Evolutionary conservation across 2,329 filamentous ascomycete species (phyloP), one percentile per base, ranked within the genome.

Genomic region (Pseudocercospora cruenta): DNA sequence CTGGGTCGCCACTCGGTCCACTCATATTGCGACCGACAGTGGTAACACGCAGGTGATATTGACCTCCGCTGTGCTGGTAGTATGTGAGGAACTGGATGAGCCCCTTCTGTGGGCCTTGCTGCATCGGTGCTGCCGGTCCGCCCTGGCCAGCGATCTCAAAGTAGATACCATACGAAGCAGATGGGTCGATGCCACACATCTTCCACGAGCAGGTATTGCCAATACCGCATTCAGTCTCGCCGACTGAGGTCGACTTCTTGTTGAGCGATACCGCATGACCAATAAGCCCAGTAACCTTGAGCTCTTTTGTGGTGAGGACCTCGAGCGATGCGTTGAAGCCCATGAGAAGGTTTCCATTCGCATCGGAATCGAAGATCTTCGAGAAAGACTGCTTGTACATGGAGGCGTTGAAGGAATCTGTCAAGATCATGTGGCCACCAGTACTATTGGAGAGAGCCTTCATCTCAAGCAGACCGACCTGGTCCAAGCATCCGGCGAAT

Each of bases 351-450:
- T 97, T 97, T 71, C 97, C 95, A 66, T 96, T 91, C 1, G 87
- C 92, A 76, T 99, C 95, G 80, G 97, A 97, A 78, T 99, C 95
- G 76, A 99, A 99, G 19, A 99, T 90, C 66, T 96, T 91, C 60
- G 96, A 91, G 76, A 99, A 99, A 0, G 95, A 98, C 78, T 99
- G 95, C 82, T 95, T 97, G 53, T 98, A 99, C 90, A 99, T 97
- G 65, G 94, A 98, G 0, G 95, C 96, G 3, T 94, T 98, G 79
- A 99, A 99, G 78, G 94, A 97, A 79, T 99, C 95, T 1, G 95
- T 98, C 70, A 99, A 82, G 70, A 99, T 96, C 90, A 99, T 99
- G 78, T 99, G 94, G 43, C 95, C 95, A 70, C 95, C 95, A 19
- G 95, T 99, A 33, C 91, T 96, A 80, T 98, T 99, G 71, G 94